A percentile compares a stretch with the other conserved stretches of the same genome.
Evolutionary conservation across 2,329 filamentous ascomycete genomes (phyloP).

Genomic region (Ophiognomonia clavigignenti-juglandacearum): DNA sequence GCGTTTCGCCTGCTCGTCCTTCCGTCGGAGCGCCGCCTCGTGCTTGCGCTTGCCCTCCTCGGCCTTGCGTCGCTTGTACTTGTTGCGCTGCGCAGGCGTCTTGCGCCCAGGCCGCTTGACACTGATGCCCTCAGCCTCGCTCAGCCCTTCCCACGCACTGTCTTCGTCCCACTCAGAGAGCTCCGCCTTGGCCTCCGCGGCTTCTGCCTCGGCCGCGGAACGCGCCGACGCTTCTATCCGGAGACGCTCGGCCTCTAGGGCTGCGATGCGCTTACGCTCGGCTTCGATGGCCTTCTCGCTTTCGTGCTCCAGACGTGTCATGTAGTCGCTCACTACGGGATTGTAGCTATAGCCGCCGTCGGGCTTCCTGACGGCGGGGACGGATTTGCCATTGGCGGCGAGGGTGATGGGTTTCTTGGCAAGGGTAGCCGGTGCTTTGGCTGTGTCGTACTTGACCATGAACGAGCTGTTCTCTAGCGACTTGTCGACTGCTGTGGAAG

Average conservation of each 20-base stretch:
- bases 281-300: conserved; percentile 73
- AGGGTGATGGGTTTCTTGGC: conserved; percentile 75
- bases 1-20: conserved; percentile 64
- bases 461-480: conserved; percentile 45
- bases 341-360: conserved; percentile 89
- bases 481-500: conserved; percentile 33
- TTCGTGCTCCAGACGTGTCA: conserved; percentile 67
- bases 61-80: conserved; percentile 81
- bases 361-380: conserved; percentile 76
- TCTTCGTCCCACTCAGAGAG: conserved; percentile 77
- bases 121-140: conserved; percentile 67
- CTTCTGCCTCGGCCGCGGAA: conserved; percentile 70
- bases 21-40: conserved; percentile 69
- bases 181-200: conserved; percentile 61
- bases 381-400: conserved; percentile 71
- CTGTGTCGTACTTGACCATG: conserved; percentile 2
- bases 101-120: conserved; percentile 79
- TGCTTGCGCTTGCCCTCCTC: conserved; percentile 73
- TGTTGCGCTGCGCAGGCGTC: conserved; percentile 81
- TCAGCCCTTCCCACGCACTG: conserved; percentile 87
- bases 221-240: conserved; percentile 62
- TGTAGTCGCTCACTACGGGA: conserved; percentile 81
- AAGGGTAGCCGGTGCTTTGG: conserved; percentile 68
- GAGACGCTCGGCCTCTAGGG: conserved; percentile 61
- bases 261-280: conserved; percentile 68